Base-by-base conservation (phyloP, 768 basidiomycete species). In the Piloderma croceum region DNA sequence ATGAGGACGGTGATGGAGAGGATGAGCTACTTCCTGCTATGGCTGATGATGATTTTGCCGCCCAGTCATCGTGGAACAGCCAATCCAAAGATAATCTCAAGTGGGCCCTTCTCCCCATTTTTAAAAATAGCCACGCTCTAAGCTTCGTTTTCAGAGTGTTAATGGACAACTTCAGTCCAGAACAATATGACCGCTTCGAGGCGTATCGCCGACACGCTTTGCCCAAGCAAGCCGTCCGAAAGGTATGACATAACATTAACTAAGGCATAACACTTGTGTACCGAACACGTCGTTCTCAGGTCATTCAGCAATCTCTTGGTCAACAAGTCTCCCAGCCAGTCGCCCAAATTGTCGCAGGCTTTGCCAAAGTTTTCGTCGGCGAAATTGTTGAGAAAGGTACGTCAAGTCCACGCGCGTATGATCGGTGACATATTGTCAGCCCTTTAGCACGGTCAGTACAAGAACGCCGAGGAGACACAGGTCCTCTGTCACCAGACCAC, bases 341-440 rank as follows among this genome's bases (percentile, higher is more conserved):
- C 4, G 83, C 90, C 2, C 90, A 91, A 47, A 79, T 92, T 32
- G 83, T 93, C 3, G 89, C 90, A 5, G 91, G 91, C 45, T 85
- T 94, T 42, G 74, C 77, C 11, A 94, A 93, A 54, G 89, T 94
- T 1, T 94, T 92, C 45, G 89, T 94, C 3, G 91, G 91, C 3
- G 90, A 93, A 59, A 86, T 94, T 5, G 76, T 92, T 13, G 90
- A 92, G 56, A 86, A 84, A 64, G 90, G 90, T 88, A 36, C 41
- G 69, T 31, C 12, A 15, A 34, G 4, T 40, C 33, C 23, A 24
- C 34, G 22, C 24, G 20, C n/a, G 39, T 33, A 20, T 34, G n/a
- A 7, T 9, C 7, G n/a, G 25, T 41, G n/a, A 20, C 18, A 29
- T 49, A 29, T 24, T 10, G 35, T 47, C 21, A 41, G 24, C 29